phyloP scores from a whole-genome alignment of 176 grass and related monocot species.

The Oryza glaberrima region DNA sequence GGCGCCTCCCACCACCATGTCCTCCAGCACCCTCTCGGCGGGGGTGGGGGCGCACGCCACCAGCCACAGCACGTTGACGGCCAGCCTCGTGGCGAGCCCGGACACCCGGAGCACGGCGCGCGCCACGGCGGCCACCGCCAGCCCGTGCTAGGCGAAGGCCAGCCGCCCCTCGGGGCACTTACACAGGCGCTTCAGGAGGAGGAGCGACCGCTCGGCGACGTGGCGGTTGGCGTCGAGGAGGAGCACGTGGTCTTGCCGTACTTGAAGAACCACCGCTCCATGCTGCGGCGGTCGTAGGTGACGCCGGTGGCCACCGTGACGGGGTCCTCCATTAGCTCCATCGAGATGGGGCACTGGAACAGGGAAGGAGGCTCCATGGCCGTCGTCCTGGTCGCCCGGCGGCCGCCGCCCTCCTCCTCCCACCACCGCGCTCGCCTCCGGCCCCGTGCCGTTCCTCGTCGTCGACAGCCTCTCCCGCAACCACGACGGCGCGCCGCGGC shows the following conservation, averaged over 20 bases:
- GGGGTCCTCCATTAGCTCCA: slow-evolving; percentile 82
- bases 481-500: too few relatives aligned
- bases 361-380: slow-evolving; percentile 37
- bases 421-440: too few relatives aligned
- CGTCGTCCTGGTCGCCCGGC: neutral
- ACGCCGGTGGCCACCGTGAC: slow-evolving; percentile 65
- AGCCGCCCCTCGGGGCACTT: slow-evolving; percentile 68
- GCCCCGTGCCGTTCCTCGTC: too few relatives aligned
- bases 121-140: slow-evolving; percentile 55
- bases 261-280: slow-evolving; percentile 70
- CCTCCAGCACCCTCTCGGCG: slow-evolving; percentile 60
- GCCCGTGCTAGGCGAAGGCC: slow-evolving; percentile 64
- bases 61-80: slow-evolving; percentile 72
- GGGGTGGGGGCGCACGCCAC: slow-evolving; percentile 44
- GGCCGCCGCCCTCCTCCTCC: too few relatives aligned
- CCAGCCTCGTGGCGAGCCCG: slow-evolving; percentile 58
- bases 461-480: too few relatives aligned
- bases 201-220: slow-evolving; percentile 58
- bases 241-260: slow-evolving; percentile 71
- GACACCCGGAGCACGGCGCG: slow-evolving; percentile 60
- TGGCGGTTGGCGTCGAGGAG: slow-evolving; percentile 57
- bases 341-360: slow-evolving; percentile 66
- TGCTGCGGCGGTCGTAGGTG: slow-evolving; percentile 64
- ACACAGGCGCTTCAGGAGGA: slow-evolving; percentile 76
- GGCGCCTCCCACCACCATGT: slow-evolving; percentile 51